Base-by-base conservation (phyloP, 2,329 filamentous ascomycete species). In the Proliferodiscus dingleyae region DNA sequence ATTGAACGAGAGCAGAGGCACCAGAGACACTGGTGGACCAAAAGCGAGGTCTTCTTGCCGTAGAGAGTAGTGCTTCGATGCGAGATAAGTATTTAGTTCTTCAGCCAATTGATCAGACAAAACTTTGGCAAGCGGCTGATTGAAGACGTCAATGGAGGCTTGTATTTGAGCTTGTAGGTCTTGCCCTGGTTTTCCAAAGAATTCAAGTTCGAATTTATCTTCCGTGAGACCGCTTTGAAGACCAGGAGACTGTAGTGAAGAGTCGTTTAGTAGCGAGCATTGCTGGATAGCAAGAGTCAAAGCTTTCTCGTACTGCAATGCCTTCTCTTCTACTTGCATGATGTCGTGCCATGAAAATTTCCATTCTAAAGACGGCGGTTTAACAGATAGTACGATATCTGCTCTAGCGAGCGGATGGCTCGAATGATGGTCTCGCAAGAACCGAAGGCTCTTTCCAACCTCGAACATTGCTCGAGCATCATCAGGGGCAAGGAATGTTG, bases 401-500 rank as follows among this genome's bases (percentile, higher is more conserved):
- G 70, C 59, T 33, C 71, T 72, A 11, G 79, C 76, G 33, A 93
- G 68, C 0, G 83, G 80, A 60, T 94, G 86, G 2, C 81, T 71
- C 4, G 86, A 77, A 60, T 93, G 85, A 54, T 85, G 80, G 18
- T 71, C 69, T 55, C 81, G 78, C 38, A 95, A 71, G 43, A 93
- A 81, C 6, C 85, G 78, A 38, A 95, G 66, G 61, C 85, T 91
- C 56, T 77, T 79, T 3, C 87, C 89, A 3, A 83, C 85, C 61
- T 94, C 87, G 53, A 91, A 90, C n/a, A 93, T 79, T 4, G 74
- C 70, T 41, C 77, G 74, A 3, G 80, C 82, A 53, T 90, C 77
- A 46, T 93, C 87, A 4, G 70, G 63, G 0, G 82, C 76, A 36
- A 94, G 72, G 54, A 93, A 93, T 2, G 73, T 70, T 0, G 87